phyloP scores from a whole-genome alignment of 257 asterid genomes.

The Scutellaria barbata region DNA sequence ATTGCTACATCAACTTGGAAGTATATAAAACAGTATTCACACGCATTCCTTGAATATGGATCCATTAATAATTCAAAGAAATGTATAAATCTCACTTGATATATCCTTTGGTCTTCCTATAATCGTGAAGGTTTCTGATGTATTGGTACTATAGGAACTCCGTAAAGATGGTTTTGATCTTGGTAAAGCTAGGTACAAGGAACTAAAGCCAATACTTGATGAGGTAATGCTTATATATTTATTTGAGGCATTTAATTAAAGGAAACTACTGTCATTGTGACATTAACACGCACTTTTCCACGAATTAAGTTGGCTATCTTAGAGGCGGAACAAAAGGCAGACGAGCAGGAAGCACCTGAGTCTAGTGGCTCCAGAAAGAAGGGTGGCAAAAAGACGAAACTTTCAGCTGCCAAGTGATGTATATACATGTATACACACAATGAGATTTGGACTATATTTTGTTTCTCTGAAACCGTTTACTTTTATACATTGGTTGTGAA shows the following conservation, averaged over 20 bases:
- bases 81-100: not conserved
- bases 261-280: not conserved
- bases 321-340: slow-evolving; percentile 96
- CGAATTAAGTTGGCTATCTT: slow-evolving; percentile 72
- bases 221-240: slow-evolving; percentile 63
- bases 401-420: slow-evolving; percentile 50
- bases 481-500: not conserved
- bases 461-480: not conserved
- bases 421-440: too few relatives aligned
- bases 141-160: slow-evolving; percentile 64
- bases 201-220: slow-evolving; percentile 90
- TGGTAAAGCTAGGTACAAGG: slow-evolving; percentile 91
- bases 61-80: not conserved
- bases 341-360: slow-evolving; percentile 78
- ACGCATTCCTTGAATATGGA: not conserved
- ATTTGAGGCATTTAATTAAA: not conserved
- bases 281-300: slow-evolving; percentile 19
- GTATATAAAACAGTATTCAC: not conserved
- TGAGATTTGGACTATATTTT: not conserved
- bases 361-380: slow-evolving; percentile 68
- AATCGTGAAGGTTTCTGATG: not conserved
- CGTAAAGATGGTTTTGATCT: slow-evolving; percentile 98
- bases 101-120: not conserved
- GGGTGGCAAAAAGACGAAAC: slow-evolving; percentile 62
- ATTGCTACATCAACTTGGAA: not conserved